These are phyloP conservation scores for Xylaria scruposa DNA, from an alignment of 495 filamentous ascomycete genomes.

Conservation along the genomic window DNA sequence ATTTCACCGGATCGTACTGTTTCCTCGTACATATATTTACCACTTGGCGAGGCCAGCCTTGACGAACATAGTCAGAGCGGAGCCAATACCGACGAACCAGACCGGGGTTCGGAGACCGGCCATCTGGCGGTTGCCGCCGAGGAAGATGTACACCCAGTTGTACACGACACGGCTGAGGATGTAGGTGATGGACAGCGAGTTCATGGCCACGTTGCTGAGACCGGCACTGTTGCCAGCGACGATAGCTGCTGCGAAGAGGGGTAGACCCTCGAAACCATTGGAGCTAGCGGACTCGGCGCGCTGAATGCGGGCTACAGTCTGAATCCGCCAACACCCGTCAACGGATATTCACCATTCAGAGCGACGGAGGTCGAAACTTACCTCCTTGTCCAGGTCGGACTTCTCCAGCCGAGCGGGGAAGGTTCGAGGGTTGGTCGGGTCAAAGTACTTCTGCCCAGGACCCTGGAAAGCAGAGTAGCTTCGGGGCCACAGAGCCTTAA, in stretches of 20 bases:
- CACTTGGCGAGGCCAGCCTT: conserved; percentile 43
- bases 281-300: conserved; percentile 54
- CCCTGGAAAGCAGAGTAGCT: conserved; percentile 49
- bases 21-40: conserved; percentile 4
- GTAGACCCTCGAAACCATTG: conserved; percentile 60
- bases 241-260: conserved; percentile 56
- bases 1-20: neutral
- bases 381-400: conserved; percentile 51
- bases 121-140: conserved; percentile 45
- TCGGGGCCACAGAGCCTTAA: conserved; percentile 43
- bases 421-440: conserved; percentile 40
- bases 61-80: conserved; percentile 49
- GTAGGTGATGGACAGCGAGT: conserved; percentile 51
- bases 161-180: conserved; percentile 50
- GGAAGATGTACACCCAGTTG: conserved; percentile 53
- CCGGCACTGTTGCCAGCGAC: conserved; percentile 56
- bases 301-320: conserved; percentile 41
- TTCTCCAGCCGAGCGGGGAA: conserved; percentile 43
- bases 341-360: neutral
- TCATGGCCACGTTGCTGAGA: conserved; percentile 43
- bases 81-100: conserved; percentile 45
- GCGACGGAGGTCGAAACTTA: conserved; percentile 24
- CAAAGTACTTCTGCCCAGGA: conserved; percentile 39
- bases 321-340: neutral
- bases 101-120: conserved; percentile 45